Base-by-base conservation (phyloP, 208 protist genomes). In the Leishmania braziliensis region DNA sequence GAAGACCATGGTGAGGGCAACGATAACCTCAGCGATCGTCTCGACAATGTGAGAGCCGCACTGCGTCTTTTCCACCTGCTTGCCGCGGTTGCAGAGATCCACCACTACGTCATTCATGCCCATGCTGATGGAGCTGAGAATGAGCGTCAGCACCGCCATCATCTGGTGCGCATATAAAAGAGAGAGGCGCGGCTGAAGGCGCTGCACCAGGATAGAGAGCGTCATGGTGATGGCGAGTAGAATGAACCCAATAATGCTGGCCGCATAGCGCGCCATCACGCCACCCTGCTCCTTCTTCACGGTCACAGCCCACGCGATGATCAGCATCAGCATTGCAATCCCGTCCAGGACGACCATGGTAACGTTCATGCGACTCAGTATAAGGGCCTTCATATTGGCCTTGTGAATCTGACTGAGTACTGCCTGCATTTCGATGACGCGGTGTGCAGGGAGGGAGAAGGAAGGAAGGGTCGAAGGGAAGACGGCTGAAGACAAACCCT, bases 91-190 rank as follows among this genome's bases (percentile, higher is more conserved):
- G 82, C 94, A 97, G 50, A 95, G 77, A 54, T 94, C 84, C 62
- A 97, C 89, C n/a, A 93, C 79, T 5, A 94, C 86, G 75, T 92
- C 72, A 76, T 95, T 96, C 86, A 94, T 97, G 33, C 94, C 94
- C 91, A 97, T 93, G 58, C 91, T 75, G 26, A 95, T 69, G 26
- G 90, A 84, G 58, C 86, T 94, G 23, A 97, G 26, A 39, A 91
- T 85, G 12, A 96, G 85, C n/a, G 91, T 89, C 16, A 97, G 85
- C 29, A 96, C 60, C 2, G 88, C 86, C 18, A 96, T 75, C 43
- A 91, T 72, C 84, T 97, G 84, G 62, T 97, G 91, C 0, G 88
- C 81, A 79, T 95, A 96, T 79, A 92, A 93, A 33, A 96, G 81
- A 12, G 85, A 84, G 26, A 95, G 85, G 33, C 84, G 77, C 5